These are phyloP conservation scores for Podaxis pistillaris DNA, from an alignment of 768 basidiomycete genomes.

Conservation along the genomic window DNA sequence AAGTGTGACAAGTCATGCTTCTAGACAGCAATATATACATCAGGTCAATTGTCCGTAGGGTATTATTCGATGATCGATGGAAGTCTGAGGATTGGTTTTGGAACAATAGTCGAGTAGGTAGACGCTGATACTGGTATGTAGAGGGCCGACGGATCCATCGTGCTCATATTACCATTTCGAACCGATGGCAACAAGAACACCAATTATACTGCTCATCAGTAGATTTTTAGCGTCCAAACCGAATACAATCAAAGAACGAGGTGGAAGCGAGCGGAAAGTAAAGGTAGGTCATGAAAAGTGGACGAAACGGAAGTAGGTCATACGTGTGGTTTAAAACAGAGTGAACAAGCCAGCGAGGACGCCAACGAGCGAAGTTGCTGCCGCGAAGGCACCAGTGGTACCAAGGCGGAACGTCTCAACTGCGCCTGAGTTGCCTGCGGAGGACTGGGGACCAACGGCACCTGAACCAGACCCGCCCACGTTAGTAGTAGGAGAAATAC, in stretches of 20 bases:
- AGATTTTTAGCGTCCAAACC: background rate
- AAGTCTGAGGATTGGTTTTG: background rate
- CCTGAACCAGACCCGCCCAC: background rate
- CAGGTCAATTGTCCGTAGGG: background rate
- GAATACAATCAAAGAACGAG: constrained; percentile 3
- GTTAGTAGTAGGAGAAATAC: constrained; percentile 1
- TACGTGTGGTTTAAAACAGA: background rate
- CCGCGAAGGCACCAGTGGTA: background rate
- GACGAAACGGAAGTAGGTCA: background rate
- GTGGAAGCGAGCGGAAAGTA: background rate
- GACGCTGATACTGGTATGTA: background rate
- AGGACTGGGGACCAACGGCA: background rate
- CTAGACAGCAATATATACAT: background rate
- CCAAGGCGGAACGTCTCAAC: background rate
- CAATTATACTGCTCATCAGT: constrained; percentile 8
- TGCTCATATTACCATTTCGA: background rate
- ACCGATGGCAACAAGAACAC: background rate
- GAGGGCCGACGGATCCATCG: background rate
- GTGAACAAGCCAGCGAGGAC: constrained; percentile 1
- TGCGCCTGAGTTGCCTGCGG: background rate
- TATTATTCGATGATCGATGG: background rate
- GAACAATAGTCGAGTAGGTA: background rate
- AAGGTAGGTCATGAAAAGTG: background rate
- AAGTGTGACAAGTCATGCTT: background rate
- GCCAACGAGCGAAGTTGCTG: background rate